phyloP scores from a whole-genome alignment of 2,329 filamentous ascomycete species.

The Xylaria multiplex region DNA sequence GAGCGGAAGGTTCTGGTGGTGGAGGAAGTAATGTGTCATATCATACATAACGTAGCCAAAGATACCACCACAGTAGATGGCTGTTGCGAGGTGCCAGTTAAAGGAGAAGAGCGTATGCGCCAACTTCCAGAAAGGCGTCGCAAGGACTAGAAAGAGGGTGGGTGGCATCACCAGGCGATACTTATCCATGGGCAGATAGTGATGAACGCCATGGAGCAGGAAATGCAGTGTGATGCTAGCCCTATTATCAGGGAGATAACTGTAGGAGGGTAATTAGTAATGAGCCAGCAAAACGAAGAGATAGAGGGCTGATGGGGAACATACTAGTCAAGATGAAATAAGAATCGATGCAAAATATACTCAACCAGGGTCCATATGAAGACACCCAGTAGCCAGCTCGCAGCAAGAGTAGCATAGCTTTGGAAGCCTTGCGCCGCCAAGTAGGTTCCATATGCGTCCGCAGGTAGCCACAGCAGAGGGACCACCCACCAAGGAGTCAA shows the following conservation, averaged over 20 bases:
- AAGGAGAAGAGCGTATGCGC: slow-evolving; percentile 84
- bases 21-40: slow-evolving; percentile 97
- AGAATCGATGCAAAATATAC: slow-evolving; percentile 85
- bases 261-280: slow-evolving; percentile 54
- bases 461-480: slow-evolving; percentile 86
- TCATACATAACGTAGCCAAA: slow-evolving; percentile 98
- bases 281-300: background rate
- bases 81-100: slow-evolving; percentile 83
- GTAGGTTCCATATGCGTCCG: slow-evolving; percentile 76
- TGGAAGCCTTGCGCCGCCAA: slow-evolving; percentile 71
- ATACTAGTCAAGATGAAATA: slow-evolving; percentile 94
- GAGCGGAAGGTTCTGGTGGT: slow-evolving; percentile 88
- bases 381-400: slow-evolving; percentile 77
- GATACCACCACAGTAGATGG: slow-evolving; percentile 87
- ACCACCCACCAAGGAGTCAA: slow-evolving; percentile 96
- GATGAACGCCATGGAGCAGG: slow-evolving; percentile 94
- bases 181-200: slow-evolving; percentile 99
- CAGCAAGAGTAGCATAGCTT: slow-evolving; percentile 57
- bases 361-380: slow-evolving; percentile 90
- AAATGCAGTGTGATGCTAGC: slow-evolving; percentile 90
- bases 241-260: slow-evolving; percentile 89
- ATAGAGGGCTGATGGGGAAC: slow-evolving; percentile 49
- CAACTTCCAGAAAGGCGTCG: slow-evolving; percentile 90
- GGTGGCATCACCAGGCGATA: slow-evolving; percentile 98
- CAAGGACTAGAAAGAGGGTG: slow-evolving; percentile 82